Evolutionary conservation across 2,329 filamentous ascomycete genomes (phyloP).

Genomic region (Ophiobolus disseminans): DNA sequence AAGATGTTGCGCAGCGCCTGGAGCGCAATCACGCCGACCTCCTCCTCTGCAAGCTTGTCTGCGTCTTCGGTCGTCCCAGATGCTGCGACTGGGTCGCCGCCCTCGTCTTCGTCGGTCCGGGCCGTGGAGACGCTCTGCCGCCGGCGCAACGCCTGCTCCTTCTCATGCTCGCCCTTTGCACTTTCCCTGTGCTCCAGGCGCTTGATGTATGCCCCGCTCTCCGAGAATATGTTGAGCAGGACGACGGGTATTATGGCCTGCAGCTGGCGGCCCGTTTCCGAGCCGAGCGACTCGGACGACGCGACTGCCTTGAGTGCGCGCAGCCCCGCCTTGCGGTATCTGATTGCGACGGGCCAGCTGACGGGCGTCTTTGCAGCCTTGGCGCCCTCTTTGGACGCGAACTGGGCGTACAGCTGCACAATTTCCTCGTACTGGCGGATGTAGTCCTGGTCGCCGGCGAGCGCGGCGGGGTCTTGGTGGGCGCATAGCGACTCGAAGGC

Average conservation of each 20-base stretch:
- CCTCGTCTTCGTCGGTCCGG: conserved; percentile 72
- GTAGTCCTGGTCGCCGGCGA: conserved; percentile 86
- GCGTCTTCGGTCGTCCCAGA: conserved; percentile 83
- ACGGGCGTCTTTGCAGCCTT: conserved; percentile 54
- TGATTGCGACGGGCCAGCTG: conserved; percentile 76
- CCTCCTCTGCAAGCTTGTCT: conserved; percentile 87
- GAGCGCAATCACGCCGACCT: conserved; percentile 82
- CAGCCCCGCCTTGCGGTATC: conserved; percentile 61
- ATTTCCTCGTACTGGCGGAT: conserved; percentile 82
- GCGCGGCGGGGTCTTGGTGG: conserved; percentile 83
- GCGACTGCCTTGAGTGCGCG: conserved; percentile 81
- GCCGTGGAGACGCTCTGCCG: conserved; percentile 83
- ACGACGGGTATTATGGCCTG: conserved; percentile 82
- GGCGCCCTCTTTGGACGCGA: conserved; percentile 70
- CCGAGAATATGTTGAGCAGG: conserved; percentile 83
- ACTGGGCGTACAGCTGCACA: conserved; percentile 78
- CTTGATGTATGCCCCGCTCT: conserved; percentile 72
- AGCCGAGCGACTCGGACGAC: conserved; percentile 77
- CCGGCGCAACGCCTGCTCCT: conserved; percentile 68
- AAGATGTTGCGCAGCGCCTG: conserved; percentile 89
- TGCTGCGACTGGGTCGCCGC: conserved; percentile 71
- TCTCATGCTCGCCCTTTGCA: conserved; percentile 71
- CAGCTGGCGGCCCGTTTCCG: conserved; percentile 77
- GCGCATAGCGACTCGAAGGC: conserved; percentile 89
- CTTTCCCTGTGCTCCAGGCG: conserved; percentile 71